A percentile compares a stretch with the other conserved stretches of the same genome.
phyloP scores from a whole-genome alignment of 805 yeast genomes.

The Metschnikowia orientalis region DNA sequence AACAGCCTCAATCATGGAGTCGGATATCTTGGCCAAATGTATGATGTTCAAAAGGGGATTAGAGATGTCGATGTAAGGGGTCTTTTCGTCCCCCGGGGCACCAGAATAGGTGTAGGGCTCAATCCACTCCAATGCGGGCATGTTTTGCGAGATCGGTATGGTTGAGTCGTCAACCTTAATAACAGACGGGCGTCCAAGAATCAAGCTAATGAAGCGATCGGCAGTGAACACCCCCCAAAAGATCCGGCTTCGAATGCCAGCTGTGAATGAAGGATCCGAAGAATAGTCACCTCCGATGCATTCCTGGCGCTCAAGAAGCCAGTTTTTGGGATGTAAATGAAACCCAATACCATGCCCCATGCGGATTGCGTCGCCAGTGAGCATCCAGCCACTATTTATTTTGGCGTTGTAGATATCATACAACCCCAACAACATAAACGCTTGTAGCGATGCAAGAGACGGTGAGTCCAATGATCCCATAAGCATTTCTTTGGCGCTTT shows the following conservation, averaged over 20 bases:
- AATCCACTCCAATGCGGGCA: slow-evolving; percentile 15
- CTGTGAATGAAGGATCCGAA: slow-evolving; percentile 9
- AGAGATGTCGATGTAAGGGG: slow-evolving; percentile 11
- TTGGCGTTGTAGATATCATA: slow-evolving; percentile 14
- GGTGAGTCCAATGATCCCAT: slow-evolving; percentile 12
- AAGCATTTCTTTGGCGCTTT: slow-evolving; percentile 9
- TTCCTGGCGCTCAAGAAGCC: slow-evolving; percentile 6
- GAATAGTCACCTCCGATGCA: slow-evolving; percentile 2
- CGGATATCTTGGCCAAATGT: slow-evolving; percentile 9
- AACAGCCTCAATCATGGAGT: slow-evolving; percentile 10
- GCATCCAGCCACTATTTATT: slow-evolving; percentile 14
- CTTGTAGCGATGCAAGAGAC: slow-evolving; percentile 11
- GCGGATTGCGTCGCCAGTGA: slow-evolving; percentile 14
- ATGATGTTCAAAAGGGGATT: slow-evolving; percentile 11
- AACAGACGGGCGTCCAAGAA: slow-evolving; percentile 13
- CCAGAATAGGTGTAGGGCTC: slow-evolving; percentile 13
- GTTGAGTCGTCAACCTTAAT: slow-evolving; percentile 10
- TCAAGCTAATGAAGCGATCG: slow-evolving; percentile 14
- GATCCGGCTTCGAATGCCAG: slow-evolving; percentile 12
- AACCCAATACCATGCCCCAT: slow-evolving; percentile 15
- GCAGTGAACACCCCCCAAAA: slow-evolving; percentile 16
- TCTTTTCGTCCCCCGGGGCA: slow-evolving; percentile 2
- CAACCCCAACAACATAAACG: slow-evolving; percentile 14
- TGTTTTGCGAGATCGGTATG: slow-evolving; percentile 11
- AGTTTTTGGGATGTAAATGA: slow-evolving; percentile 11